These are phyloP conservation scores for Neofusicoccum cordaticola DNA, from an alignment of 2,329 filamentous ascomycete genomes.

Conservation along the genomic window DNA sequence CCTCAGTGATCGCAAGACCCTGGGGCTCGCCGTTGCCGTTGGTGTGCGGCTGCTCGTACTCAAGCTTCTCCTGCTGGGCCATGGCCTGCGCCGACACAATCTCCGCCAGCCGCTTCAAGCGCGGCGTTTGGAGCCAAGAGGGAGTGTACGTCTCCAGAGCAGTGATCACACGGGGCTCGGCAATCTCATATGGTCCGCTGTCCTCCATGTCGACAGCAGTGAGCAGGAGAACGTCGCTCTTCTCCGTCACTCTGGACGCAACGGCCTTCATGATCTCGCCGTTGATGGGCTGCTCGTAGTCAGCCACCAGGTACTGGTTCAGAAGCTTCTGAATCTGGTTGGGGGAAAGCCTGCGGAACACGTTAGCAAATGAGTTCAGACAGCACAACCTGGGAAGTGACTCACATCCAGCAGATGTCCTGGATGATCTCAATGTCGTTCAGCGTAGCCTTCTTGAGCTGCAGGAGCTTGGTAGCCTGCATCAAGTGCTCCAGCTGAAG, in stretches of 20 bases:
- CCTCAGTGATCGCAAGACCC: slow-evolving; percentile 53
- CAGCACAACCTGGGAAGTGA: not conserved
- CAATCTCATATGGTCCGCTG: slow-evolving; percentile 96
- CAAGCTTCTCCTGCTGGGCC: slow-evolving; percentile 85
- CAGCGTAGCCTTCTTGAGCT: slow-evolving; percentile 97
- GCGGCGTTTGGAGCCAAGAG: slow-evolving; percentile 95
- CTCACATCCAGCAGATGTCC: slow-evolving; percentile 95
- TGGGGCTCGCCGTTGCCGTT: slow-evolving; percentile 40
- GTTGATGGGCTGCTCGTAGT: slow-evolving; percentile 99
- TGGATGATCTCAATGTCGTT: slow-evolving; percentile 99
- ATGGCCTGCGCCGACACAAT: slow-evolving; percentile 97
- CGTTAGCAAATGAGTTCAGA: slow-evolving; percentile 47
- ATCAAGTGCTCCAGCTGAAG: slow-evolving; percentile 97
- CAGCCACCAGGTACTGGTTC: slow-evolving; percentile 96
- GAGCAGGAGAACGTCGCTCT: slow-evolving; percentile 91
- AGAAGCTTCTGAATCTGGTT: slow-evolving; percentile 99
- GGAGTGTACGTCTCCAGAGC: slow-evolving; percentile 97
- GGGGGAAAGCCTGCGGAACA: slow-evolving; percentile 62
- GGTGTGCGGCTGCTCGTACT: slow-evolving; percentile 42
- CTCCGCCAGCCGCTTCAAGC: slow-evolving; percentile 93
- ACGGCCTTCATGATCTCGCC: slow-evolving; percentile 99
- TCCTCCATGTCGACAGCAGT: slow-evolving; percentile 99
- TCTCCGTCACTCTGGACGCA: slow-evolving; percentile 93
- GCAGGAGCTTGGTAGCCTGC: slow-evolving; percentile 98
- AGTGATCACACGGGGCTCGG: slow-evolving; percentile 91